phyloP scores from a whole-genome alignment of 768 basidiomycete species.

The Phanerodontia chrysosporium region DNA sequence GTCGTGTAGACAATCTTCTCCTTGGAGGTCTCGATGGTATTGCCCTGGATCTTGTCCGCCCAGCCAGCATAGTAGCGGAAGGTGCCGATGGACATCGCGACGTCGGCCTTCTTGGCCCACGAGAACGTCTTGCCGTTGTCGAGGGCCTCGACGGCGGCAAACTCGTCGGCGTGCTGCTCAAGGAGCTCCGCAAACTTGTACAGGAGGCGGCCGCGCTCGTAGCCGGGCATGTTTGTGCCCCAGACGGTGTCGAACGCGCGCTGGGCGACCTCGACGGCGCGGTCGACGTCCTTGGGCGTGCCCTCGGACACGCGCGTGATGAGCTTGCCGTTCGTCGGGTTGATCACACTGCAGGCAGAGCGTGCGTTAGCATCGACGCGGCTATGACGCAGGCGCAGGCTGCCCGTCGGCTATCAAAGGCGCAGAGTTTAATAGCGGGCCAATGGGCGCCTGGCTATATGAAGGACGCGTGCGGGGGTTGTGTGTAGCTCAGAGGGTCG shows the following conservation, averaged over 20 bases:
- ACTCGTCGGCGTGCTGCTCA: slow-evolving; percentile 54
- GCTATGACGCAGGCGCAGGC: neutral
- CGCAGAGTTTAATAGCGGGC: neutral
- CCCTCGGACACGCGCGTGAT: slow-evolving; percentile 57
- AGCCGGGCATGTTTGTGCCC: slow-evolving; percentile 59
- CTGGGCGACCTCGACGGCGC: slow-evolving; percentile 65
- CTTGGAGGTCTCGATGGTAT: slow-evolving; percentile 60
- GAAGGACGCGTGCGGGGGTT: neutral
- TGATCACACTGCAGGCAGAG: slow-evolving; percentile 43
- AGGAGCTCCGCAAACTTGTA: slow-evolving; percentile 62
- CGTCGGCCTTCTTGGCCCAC: slow-evolving; percentile 45
- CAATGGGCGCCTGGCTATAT: neutral
- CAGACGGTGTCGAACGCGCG: slow-evolving; percentile 62
- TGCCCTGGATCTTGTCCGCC: slow-evolving; percentile 81
- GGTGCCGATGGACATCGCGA: slow-evolving; percentile 41
- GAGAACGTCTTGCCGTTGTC: slow-evolving; percentile 62
- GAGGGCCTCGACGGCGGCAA: slow-evolving; percentile 71
- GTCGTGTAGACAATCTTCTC: slow-evolving; percentile 53
- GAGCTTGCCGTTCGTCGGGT: slow-evolving; percentile 62
- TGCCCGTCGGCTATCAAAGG: neutral
- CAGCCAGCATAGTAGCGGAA: slow-evolving; percentile 85
- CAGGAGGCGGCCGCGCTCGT: slow-evolving; percentile 50
- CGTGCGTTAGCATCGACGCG: neutral
- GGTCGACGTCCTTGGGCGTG: slow-evolving; percentile 67
- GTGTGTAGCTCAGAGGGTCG: neutral